Base-by-base conservation (phyloP, 2,329 filamentous ascomycete species). In the Cercospora brassicicola region DNA sequence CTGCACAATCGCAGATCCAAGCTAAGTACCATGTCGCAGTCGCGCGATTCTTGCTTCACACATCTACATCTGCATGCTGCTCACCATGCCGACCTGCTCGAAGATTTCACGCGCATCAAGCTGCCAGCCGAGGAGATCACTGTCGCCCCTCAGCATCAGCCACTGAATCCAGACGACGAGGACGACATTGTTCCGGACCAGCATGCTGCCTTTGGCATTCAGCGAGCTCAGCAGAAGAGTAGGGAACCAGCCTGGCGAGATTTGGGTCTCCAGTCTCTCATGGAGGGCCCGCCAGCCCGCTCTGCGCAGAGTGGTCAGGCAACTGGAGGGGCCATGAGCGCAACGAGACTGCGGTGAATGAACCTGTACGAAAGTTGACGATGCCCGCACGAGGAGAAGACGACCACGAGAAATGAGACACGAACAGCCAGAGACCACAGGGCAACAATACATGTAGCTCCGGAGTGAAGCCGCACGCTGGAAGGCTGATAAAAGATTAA, bases 151-250 rank as follows among this genome's bases (percentile, higher is more conserved):
- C 88, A 92, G 70, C 88, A 93, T 77, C 91, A 93, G 78, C 92
- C 92, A 48, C 85, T 93, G 76, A 94, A 95, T 78, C 92, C 92
- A 0, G 92, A 95, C 79, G 92, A 95, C 69, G 83, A 95, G 80
- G 92, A 95, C 76, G 92, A 95, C 76, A 90, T 95, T 3, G 92
- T 95, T 4, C 92, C 92, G 0, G 91, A 95, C 79, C 92, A 95
- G 81, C 92, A 95, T 77, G 92, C 92, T 11, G 92, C 92, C 0
- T 95, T 95, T 78, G 92, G 92, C 45, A 95, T 96, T 74, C 89
- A 92, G 79, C 87, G 91, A 73, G 92, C 92, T 9, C 94, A 91
- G 15, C 90, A 93, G 81, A 86, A 86, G 71, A 85, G 84, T 73
- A 86, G 85, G 74, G 91, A 93, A 80, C 85, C 90, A 1, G 89